Conservation (phyloP, 176 grass and related monocot genomes). For the Metroxylon sagu region DNA sequence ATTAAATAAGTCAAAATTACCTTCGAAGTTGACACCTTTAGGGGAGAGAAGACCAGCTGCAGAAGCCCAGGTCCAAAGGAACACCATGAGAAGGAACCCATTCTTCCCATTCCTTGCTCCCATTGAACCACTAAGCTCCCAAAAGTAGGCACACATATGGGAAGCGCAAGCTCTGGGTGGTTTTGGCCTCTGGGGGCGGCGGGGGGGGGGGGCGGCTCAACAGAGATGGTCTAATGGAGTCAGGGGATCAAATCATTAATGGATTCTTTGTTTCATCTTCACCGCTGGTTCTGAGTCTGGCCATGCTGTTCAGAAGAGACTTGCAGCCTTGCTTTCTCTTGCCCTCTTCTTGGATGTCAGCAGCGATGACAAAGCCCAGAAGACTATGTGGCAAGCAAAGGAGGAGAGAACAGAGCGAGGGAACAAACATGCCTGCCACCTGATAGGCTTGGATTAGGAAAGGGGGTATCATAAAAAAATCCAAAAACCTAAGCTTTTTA, state of each 20-base stretch:
- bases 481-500: slow-evolving; percentile 16
- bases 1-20: slow-evolving; percentile 25
- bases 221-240: slow-evolving; percentile 4
- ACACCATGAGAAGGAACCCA: slow-evolving; percentile 18
- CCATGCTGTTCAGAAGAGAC: slow-evolving; percentile 44
- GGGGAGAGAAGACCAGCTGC: slow-evolving; percentile 50
- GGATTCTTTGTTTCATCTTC: slow-evolving; percentile 5
- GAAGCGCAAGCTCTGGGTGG: background rate
- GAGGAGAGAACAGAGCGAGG: slow-evolving; percentile 11
- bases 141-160: slow-evolving; percentile 10
- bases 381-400: slow-evolving; percentile 21
- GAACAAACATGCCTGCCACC: slow-evolving; percentile 77
- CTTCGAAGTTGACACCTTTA: slow-evolving; percentile 93
- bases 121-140: slow-evolving; percentile 25
- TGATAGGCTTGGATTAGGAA: slow-evolving; percentile 43
- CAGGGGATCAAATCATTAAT: slow-evolving; percentile 27
- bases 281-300: slow-evolving; percentile 2
- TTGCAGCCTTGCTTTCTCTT: slow-evolving; percentile 42
- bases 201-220: too few relatives aligned
- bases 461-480: slow-evolving; percentile 20
- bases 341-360: slow-evolving; percentile 31
- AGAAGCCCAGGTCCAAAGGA: slow-evolving; percentile 31
- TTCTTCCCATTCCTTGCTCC: slow-evolving; percentile 8
- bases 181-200: too few relatives aligned
- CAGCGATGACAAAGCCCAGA: too few relatives aligned